Conservation (phyloP, 257 asterid genomes). For the Handroanthus guayacan region DNA sequence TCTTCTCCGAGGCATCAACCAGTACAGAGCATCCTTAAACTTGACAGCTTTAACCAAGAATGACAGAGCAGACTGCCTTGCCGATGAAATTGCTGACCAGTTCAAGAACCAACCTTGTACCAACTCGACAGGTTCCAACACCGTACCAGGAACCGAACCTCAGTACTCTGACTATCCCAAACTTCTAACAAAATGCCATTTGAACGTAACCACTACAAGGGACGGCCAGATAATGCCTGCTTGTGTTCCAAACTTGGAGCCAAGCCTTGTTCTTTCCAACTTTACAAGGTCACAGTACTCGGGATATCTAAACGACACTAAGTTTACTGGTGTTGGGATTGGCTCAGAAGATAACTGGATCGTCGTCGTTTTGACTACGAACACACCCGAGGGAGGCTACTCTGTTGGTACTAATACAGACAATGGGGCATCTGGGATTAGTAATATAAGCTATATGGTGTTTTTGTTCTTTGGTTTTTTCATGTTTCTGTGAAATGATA, state of each 20-base stretch:
- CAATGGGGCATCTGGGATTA: constrained; percentile 41
- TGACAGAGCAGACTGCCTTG: constrained; percentile 87
- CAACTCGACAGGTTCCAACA: constrained; percentile 79
- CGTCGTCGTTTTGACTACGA: constrained; percentile 77
- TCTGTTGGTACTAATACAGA: constrained; percentile 46
- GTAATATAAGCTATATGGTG: constrained; percentile 33
- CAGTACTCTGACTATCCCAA: constrained; percentile 64
- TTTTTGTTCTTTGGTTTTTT: constrained; percentile 39
- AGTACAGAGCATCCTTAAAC: constrained; percentile 71
- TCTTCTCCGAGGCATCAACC: constrained; percentile 74
- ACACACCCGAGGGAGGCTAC: constrained; percentile 72
- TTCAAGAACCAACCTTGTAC: constrained; percentile 81
- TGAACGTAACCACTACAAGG: constrained; percentile 79
- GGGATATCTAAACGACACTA: constrained; percentile 57
- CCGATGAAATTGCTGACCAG: constrained; percentile 70
- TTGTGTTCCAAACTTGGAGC: constrained; percentile 75
- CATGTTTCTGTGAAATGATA: constrained; percentile 42
- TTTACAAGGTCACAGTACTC: constrained; percentile 75
- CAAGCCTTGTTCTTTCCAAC: constrained; percentile 66
- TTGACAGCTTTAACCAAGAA: constrained; percentile 65
- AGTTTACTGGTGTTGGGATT: constrained; percentile 74
- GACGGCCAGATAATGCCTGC: constrained; percentile 88
- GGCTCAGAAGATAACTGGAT: constrained; percentile 75
- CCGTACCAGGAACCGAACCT: constrained; percentile 84
- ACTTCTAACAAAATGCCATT: constrained; percentile 63